Evolutionary conservation across 2,329 filamentous ascomycete genomes (phyloP), one percentile per base, ranked within the genome.

Genomic region (Aspergillus brasiliensis): DNA sequence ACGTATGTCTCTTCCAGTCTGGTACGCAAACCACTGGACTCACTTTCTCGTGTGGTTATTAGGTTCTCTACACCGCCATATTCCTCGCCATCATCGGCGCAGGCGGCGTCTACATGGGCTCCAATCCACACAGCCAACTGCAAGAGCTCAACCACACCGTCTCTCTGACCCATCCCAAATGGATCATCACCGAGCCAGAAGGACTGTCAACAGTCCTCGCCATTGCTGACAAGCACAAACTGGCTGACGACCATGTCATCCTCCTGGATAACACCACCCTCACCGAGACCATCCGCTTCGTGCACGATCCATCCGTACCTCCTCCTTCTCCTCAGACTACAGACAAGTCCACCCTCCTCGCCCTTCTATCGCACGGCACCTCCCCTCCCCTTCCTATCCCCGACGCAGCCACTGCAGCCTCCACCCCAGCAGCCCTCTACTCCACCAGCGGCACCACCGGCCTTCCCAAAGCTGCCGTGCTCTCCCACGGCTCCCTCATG

Each of bases 401-500:
- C 59, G 71, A 72, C 59, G 75, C 66, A 65, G 69, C 56, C 15
- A 67, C 51, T 54, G 75, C 71, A 65, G 79, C 75, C 64, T 75
- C 67, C 66, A 86, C 78, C 8, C 75, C 70, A 34, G 84, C 73
- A 28, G 81, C 67, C 68, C 77, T 75, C 65, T 75, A 71, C 47
- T 83, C 82, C 64, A 83, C 79, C 62, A 82, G 78, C 34, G 84
- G 84, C 3, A 86, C 84, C 0, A 85, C 83, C 0, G 83, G 83
- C 1, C 68, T 86, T 4, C 84, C 84, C 1, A 87, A 86, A 66
- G 83, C 81, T 0, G 82, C 83, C n/a, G 78, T 81, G 63, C 72
- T 85, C 42, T 80, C 82, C 0, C 85, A 87, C 65, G 72, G 77
- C 58, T 84, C 85, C 56, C 75, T 84, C 42, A 75, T 83, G 21